Evolutionary conservation across 192 early-diverging fungal genomes (phyloP).

Genomic region (Linnemannia elongata): DNA sequence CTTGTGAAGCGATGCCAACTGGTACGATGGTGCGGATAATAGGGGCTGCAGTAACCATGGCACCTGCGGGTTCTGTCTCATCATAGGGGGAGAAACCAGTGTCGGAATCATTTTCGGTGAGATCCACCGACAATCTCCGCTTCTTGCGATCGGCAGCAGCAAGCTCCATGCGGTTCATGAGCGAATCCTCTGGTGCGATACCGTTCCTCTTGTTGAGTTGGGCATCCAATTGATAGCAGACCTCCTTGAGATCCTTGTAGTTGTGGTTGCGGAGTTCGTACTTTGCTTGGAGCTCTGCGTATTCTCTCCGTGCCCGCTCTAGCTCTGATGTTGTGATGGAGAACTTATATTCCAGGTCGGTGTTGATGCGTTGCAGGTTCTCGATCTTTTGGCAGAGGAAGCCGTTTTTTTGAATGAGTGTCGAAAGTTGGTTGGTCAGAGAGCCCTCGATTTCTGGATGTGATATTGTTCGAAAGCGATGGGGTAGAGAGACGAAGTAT

Average conservation of each 20-base stretch:
- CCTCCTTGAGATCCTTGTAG: constrained; percentile 53
- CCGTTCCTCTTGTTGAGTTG: constrained; percentile 50
- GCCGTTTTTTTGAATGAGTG: constrained; percentile 53
- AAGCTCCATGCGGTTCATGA: constrained; percentile 47
- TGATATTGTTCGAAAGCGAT: constrained; percentile 11
- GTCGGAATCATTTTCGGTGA: constrained; percentile 47
- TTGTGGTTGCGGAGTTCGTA: constrained; percentile 53
- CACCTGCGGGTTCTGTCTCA: constrained; percentile 20
- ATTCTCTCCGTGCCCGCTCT: constrained; percentile 49
- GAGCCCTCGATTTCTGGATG: constrained; percentile 50
- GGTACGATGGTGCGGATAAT: constrained; percentile 27
- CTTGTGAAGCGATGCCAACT: constrained; percentile 4
- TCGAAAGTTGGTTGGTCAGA: constrained; percentile 47
- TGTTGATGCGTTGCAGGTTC: constrained; percentile 52
- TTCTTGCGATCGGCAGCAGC: constrained; percentile 38
- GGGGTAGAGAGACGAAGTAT: background rate
- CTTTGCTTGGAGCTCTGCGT: constrained; percentile 48
- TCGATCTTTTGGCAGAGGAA: constrained; percentile 58
- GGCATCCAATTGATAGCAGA: constrained; percentile 56
- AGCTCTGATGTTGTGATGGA: constrained; percentile 54
- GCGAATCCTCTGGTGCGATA: constrained; percentile 35
- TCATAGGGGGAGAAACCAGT: constrained; percentile 39
- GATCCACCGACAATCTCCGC: constrained; percentile 43
- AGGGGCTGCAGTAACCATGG: constrained; percentile 29
- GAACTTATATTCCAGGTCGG: constrained; percentile 56